Conservation (phyloP, 345 rosid genomes). For the Orychophragmus violaceus region DNA sequence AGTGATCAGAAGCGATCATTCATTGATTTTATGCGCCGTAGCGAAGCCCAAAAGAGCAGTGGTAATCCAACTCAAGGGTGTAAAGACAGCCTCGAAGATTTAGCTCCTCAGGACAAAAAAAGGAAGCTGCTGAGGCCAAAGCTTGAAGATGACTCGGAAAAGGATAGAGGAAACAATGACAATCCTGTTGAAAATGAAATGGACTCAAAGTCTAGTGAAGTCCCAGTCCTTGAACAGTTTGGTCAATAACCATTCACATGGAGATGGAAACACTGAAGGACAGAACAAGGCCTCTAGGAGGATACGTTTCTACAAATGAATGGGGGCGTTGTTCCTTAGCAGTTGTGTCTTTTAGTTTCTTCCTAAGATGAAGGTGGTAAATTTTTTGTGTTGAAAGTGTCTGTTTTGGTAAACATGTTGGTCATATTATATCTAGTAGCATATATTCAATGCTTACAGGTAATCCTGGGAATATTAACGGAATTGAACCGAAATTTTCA, state of each 20-base stretch:
- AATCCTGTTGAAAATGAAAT: background rate
- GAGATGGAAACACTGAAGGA: background rate
- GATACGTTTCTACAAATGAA: background rate
- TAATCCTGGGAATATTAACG: too few relatives aligned
- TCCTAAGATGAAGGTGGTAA: background rate
- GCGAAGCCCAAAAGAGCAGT: conserved; percentile 23
- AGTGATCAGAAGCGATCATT: conserved; percentile 28
- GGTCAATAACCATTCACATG: background rate
- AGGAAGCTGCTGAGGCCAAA: conserved; percentile 55
- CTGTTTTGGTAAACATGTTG: background rate
- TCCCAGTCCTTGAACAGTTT: background rate
- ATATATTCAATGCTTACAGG: background rate
- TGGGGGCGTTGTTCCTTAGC: background rate
- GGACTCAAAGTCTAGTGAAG: conserved; percentile 5
- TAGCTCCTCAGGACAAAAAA: conserved; percentile 30
- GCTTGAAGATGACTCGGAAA: conserved; percentile 26
- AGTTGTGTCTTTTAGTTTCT: conserved; percentile 10
- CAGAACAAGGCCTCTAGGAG: background rate
- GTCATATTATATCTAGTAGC: background rate
- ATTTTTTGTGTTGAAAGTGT: background rate
- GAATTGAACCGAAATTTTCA: too few relatives aligned
- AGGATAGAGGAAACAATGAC: conserved; percentile 1
- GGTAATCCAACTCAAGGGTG: conserved; percentile 17
- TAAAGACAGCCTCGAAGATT: conserved; percentile 10
- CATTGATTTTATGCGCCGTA: conserved; percentile 52